Conservation (phyloP, 1,284 basidiomycete species). For the Ustilago curta region DNA sequence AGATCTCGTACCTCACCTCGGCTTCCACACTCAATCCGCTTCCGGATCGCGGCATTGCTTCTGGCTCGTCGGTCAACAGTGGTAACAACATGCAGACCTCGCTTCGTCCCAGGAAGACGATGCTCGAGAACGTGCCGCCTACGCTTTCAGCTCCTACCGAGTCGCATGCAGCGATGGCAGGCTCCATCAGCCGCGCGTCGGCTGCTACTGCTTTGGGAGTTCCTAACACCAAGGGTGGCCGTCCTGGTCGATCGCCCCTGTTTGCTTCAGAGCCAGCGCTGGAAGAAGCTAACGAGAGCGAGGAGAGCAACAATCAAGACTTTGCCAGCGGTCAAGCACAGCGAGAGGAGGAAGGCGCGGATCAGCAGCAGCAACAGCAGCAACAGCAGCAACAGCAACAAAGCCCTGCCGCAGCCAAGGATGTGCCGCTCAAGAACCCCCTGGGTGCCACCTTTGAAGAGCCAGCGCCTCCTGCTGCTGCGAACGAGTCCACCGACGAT, state of each 20-base stretch:
- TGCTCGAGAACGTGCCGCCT: constrained; percentile 55
- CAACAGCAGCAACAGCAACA: constrained; percentile 10
- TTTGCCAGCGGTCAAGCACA: constrained; percentile 11
- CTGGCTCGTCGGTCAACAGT: constrained; percentile 27
- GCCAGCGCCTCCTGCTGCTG: constrained; percentile 12
- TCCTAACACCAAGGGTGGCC: constrained; percentile 33
- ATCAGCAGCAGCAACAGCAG: constrained; percentile 5
- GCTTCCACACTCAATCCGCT: constrained; percentile 96
- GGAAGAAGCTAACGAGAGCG: constrained; percentile 40
- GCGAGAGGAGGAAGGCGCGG: constrained; percentile 13
- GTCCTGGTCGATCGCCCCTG: constrained; percentile 42
- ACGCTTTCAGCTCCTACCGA: constrained; percentile 23
- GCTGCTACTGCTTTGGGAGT: constrained; percentile 34
- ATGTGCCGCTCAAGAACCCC: constrained; percentile 26
- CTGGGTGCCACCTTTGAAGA: constrained; percentile 43
- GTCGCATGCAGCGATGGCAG: constrained; percentile 34
- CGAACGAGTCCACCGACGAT: constrained; percentile 9
- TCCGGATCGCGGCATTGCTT: constrained; percentile 49
- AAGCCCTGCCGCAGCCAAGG: constrained; percentile 2
- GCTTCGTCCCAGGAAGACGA: constrained; percentile 49
- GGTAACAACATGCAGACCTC: constrained; percentile 27
- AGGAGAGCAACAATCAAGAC: constrained; percentile 3
- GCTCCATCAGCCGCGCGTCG: constrained; percentile 36
- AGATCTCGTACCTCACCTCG: constrained; percentile 96
- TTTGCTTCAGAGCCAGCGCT: constrained; percentile 47